Evolutionary conservation across 2,329 filamentous ascomycete species (phyloP).

Genomic region (Colletotrichum sp.): DNA sequence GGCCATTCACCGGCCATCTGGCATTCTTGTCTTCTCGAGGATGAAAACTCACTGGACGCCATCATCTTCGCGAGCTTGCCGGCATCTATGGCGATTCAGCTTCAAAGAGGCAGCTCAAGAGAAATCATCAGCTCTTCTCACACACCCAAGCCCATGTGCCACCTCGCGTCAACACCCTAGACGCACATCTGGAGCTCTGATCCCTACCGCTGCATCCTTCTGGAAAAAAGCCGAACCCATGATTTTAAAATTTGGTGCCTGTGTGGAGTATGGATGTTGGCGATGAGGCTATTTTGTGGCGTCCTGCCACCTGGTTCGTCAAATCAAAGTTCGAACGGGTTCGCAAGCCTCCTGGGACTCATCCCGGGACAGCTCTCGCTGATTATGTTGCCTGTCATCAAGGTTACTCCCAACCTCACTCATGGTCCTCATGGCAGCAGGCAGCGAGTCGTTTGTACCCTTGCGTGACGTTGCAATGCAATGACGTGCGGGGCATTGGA

Average conservation of each 20-base stretch:
- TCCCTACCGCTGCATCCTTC: background rate
- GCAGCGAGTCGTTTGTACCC: background rate
- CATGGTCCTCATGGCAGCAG: background rate
- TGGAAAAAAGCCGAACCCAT: background rate
- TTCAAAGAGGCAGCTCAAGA: background rate
- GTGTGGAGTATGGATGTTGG: background rate
- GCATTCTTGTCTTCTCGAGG: background rate
- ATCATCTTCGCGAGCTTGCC: background rate
- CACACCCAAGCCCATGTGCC: background rate
- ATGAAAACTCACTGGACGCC: background rate
- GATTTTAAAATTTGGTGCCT: background rate
- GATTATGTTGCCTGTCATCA: background rate
- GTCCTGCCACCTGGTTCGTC: background rate
- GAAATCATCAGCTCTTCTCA: background rate
- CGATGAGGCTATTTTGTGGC: conserved; percentile 11
- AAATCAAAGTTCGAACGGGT: background rate
- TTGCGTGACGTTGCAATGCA: conserved; percentile 20
- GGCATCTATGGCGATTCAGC: background rate
- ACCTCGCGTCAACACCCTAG: background rate
- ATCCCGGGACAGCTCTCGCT: background rate
- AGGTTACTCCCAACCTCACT: background rate
- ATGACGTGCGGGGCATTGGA: conserved; percentile 11
- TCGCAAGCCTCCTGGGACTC: background rate
- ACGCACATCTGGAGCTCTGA: background rate
- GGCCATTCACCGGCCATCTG: background rate